phyloP scores from a whole-genome alignment of 768 basidiomycete genomes.

The Lactarius evosmus region DNA sequence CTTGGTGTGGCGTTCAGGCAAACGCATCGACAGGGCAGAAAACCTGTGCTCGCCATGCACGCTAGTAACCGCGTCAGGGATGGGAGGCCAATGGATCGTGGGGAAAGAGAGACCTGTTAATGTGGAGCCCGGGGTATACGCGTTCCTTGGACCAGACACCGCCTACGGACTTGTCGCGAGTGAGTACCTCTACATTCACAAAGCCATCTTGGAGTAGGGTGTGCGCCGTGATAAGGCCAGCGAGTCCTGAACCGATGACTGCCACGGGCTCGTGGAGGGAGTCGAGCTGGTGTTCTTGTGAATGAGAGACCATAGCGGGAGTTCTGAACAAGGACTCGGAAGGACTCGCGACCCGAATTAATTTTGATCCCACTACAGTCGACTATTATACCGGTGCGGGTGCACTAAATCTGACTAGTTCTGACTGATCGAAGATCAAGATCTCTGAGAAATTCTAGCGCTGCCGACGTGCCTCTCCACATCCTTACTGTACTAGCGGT shows the following conservation, averaged over 20 bases:
- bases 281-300: neutral
- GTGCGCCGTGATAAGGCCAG: conserved; percentile 58
- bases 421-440: neutral
- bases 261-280: conserved; percentile 34
- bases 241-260: conserved; percentile 57
- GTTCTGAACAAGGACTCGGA: neutral
- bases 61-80: conserved; percentile 35
- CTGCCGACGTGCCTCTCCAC: no score
- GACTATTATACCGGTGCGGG: neutral
- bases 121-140: conserved; percentile 52
- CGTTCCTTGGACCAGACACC: conserved; percentile 58
- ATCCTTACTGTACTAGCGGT: no score
- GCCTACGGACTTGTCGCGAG: conserved; percentile 52
- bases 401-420: no score
- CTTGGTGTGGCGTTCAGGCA: conserved; percentile 35
- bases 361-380: neutral
- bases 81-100: neutral
- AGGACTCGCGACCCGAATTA: neutral
- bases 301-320: neutral
- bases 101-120: conserved; percentile 51
- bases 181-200: conserved; percentile 49
- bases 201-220: conserved; percentile 58
- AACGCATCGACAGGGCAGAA: conserved; percentile 53
- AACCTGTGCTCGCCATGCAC: conserved; percentile 64
- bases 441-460: neutral